A percentile compares a stretch with the other conserved stretches of the same genome.
phyloP scores from a whole-genome alignment of 768 basidiomycete species.

The Russula dissimulans region DNA sequence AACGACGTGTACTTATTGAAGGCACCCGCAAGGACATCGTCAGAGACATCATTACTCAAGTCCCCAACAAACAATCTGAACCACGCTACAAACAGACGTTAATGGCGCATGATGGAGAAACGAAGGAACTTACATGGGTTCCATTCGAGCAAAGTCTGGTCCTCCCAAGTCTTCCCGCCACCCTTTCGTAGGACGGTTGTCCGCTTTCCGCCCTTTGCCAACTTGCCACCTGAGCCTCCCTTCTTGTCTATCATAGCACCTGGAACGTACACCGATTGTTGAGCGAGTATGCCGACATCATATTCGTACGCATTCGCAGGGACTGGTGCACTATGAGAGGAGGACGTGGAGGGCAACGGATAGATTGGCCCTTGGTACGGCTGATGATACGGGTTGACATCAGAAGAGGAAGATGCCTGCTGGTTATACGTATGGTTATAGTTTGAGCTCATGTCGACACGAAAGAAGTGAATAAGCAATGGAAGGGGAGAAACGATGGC shows the following conservation, averaged over 20 bases:
- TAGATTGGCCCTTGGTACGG: conserved; percentile 70
- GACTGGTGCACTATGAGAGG: conserved; percentile 66
- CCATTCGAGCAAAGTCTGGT: conserved; percentile 95
- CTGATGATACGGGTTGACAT: conserved; percentile 76
- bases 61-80: conserved; percentile 97
- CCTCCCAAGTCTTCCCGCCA: conserved; percentile 96
- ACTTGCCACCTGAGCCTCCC: conserved; percentile 75
- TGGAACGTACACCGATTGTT: conserved; percentile 88
- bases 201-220: conserved; percentile 85
- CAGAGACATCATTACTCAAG: conserved; percentile 95
- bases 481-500: neutral
- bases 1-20: conserved; percentile 93
- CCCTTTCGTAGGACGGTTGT: conserved; percentile 93
- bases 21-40: conserved; percentile 86
- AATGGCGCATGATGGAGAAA: neutral
- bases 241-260: conserved; percentile 86
- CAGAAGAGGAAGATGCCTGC: conserved; percentile 24
- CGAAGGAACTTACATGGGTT: conserved; percentile 66
- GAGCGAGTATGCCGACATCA: conserved; percentile 82
- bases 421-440: conserved; percentile 38
- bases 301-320: conserved; percentile 90
- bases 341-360: conserved; percentile 50
- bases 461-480: neutral
- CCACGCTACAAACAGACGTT: conserved; percentile 54
- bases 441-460: conserved; percentile 36